A percentile compares a stretch with the other conserved stretches of the same genome.
phyloP scores from a whole-genome alignment of 1,139 yeast species.

The Diutina catenulata region DNA sequence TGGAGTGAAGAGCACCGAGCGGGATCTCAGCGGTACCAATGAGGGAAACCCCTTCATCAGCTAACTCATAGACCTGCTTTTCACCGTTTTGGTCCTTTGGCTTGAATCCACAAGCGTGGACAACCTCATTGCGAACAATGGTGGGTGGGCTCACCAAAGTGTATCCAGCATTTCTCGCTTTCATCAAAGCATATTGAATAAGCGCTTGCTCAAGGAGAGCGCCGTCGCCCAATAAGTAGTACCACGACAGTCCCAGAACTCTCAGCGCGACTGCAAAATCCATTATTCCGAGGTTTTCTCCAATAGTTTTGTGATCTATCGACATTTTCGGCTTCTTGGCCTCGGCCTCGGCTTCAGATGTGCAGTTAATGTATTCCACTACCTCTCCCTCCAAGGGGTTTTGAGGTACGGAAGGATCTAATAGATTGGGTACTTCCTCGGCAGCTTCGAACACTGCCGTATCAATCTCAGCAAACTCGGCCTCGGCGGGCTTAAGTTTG shows the following conservation, averaged over 20 bases:
- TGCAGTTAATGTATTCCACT: constrained; percentile 38
- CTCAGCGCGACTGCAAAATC: constrained; percentile 65
- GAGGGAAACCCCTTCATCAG: constrained; percentile 43
- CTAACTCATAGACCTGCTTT: constrained; percentile 66
- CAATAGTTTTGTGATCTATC: constrained; percentile 58
- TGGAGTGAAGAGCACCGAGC: constrained; percentile 59
- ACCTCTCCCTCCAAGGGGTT: constrained; percentile 29
- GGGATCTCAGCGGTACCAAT: constrained; percentile 97
- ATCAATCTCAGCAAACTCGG: constrained; percentile 15
- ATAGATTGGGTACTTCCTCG: constrained; percentile 57
- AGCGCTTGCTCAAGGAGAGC: constrained; percentile 86
- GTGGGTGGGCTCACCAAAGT: constrained; percentile 73
- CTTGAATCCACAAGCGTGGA: constrained; percentile 87
- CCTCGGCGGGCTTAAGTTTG: constrained; percentile 23
- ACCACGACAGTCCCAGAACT: constrained; percentile 83
- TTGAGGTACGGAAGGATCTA: constrained; percentile 39
- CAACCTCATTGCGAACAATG: constrained; percentile 65
- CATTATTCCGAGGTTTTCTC: constrained; percentile 46
- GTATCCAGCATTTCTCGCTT: constrained; percentile 62
- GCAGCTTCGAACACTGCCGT: constrained; percentile 23
- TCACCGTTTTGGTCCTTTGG: constrained; percentile 88
- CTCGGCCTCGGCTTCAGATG: constrained; percentile 15
- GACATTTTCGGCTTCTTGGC: constrained; percentile 12
- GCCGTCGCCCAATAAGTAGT: constrained; percentile 75
- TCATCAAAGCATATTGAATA: constrained; percentile 60